Base-by-base conservation (phyloP, 345 rosid genomes). In the Passiflora organensis region DNA sequence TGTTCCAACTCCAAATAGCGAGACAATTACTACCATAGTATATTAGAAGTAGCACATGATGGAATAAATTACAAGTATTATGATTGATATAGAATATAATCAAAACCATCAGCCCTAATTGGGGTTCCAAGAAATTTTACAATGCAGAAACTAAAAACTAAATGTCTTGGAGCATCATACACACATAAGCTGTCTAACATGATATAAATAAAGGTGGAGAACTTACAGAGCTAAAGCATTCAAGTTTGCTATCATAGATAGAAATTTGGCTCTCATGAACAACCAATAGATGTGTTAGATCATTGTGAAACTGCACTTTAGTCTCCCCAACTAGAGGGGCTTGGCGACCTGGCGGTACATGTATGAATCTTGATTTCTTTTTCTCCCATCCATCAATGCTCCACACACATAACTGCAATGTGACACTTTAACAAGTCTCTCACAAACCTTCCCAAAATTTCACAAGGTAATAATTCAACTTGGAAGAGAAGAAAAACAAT, bases 361-460 rank as follows among this genome's bases (percentile, higher is more conserved):
- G 79, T 50, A 78, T 55, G 63, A 66, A 63, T 66, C 66, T 65
- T 17, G 53, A 60, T 45, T 56, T 64, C 77, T 68, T 69, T 62
- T 77, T 87, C 68, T 82, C 91, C 96, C 96, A 87, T 46, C 78
- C 83, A 64, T 87, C 91, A 53, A 76, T 77, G 72, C 80, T 87
- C 89, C 91, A 84, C 56, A 79, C 75, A 60, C 84, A 84, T 19
- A 87, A 68, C 96, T 87, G 60, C 24, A 64, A 44, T 12, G 19
- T 12, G 21, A 14, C 24, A 13, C 37, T 12, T 50, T 25, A 52
- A 15, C 34, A 8, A 3, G 3, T 28, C 34, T 8, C 3, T 2
- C 3, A 2, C 8, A 28, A 28, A 28, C 34, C 3, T 28, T 28
- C 34, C 34, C 3, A 28, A 28, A 2, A 28, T 3, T 3, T 2